Conservation (phyloP, 176 grass and related monocot species). For the Ensete glaucum region DNA sequence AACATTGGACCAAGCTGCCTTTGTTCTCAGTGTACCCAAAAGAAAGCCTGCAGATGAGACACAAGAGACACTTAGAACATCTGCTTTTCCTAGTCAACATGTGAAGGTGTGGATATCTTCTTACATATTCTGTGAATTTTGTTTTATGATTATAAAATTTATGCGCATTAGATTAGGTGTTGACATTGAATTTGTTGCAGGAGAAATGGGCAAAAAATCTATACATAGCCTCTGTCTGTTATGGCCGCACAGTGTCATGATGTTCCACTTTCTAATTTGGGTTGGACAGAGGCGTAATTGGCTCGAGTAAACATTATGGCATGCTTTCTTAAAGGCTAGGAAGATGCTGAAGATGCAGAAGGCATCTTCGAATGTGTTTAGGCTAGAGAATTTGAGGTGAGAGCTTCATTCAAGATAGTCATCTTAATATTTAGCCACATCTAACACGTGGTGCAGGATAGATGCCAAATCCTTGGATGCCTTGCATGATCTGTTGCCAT, state of each 20-base stretch:
- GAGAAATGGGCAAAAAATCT: slow-evolving; percentile 93
- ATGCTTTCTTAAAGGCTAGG: background rate
- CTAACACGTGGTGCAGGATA: background rate
- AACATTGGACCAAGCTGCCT: background rate
- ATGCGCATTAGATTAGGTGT: background rate
- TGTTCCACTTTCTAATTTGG: slow-evolving; percentile 19
- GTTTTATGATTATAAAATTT: background rate
- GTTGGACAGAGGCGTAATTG: background rate
- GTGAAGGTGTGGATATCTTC: background rate
- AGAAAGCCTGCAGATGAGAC: background rate
- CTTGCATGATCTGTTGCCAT: background rate
- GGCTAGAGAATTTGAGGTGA: slow-evolving; percentile 1
- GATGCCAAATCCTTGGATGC: background rate
- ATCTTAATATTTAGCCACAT: background rate
- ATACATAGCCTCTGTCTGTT: slow-evolving; percentile 81
- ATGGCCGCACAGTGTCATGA: slow-evolving; percentile 83
- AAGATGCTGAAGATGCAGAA: background rate
- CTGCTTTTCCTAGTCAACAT: background rate
- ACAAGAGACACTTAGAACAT: background rate
- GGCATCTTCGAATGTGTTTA: slow-evolving; percentile 8
- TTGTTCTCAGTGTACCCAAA: background rate
- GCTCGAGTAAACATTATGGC: background rate
- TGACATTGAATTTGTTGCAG: slow-evolving; percentile 40
- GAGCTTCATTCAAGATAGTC: background rate
- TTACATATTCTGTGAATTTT: background rate